Evolutionary conservation across 495 filamentous ascomycete genomes (phyloP).

Genomic region (Neurospora intermedia): DNA sequence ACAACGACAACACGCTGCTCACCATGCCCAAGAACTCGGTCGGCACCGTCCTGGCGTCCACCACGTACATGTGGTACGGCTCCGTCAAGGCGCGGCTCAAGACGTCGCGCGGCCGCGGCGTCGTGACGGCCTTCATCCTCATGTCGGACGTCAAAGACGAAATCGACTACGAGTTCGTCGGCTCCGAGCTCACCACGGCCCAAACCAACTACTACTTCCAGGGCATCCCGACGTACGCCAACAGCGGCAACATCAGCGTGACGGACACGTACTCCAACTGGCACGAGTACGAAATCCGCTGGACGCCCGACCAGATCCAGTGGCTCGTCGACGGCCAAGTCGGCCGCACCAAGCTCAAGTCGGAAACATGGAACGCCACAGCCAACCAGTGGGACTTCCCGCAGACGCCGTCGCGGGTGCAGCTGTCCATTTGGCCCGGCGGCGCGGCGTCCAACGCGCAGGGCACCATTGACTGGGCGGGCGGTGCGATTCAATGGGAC

Average conservation of each 20-base stretch:
- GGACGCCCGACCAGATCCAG: conserved; percentile 72
- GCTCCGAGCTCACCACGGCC: conserved; percentile 60
- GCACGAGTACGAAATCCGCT: conserved; percentile 90
- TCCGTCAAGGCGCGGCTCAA: conserved; percentile 79
- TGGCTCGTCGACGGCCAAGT: conserved; percentile 78
- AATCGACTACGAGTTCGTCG: conserved; percentile 94
- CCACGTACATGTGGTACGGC: conserved; percentile 94
- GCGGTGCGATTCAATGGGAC: conserved; percentile 83
- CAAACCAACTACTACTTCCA: conserved; percentile 98
- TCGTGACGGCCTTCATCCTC: conserved; percentile 92
- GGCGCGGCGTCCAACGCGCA: conserved; percentile 65
- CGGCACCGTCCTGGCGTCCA: conserved; percentile 81
- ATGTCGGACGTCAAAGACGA: conserved; percentile 93
- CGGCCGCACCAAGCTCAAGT: conserved; percentile 60
- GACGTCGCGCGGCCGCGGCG: conserved; percentile 73
- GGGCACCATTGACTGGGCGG: conserved; percentile 88
- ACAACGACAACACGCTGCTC: conserved; percentile 56
- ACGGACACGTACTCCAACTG: conserved; percentile 65
- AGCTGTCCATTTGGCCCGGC: conserved; percentile 94
- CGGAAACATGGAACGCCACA: conserved; percentile 76
- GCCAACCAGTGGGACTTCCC: conserved; percentile 77
- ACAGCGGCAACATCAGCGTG: conserved; percentile 59
- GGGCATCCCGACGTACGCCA: conserved; percentile 74
- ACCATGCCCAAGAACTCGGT: conserved; percentile 76
- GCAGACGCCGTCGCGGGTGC: conserved; percentile 85